Evolutionary conservation across 2,329 filamentous ascomycete species (phyloP).

Genomic region (Aureobasidium sp.): DNA sequence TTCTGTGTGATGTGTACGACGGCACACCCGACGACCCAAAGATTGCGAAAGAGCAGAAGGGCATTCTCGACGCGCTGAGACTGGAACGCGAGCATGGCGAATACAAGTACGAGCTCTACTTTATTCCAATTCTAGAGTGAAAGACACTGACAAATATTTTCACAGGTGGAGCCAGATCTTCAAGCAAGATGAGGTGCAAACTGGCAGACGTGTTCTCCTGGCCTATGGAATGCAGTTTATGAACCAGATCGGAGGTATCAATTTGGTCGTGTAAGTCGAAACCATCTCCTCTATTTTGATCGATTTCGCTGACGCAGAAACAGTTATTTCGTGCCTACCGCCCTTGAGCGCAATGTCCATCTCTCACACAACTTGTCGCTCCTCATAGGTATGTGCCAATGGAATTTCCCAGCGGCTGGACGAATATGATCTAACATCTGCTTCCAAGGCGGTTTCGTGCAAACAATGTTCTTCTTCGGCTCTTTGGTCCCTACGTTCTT

Average conservation of each 20-base stretch:
- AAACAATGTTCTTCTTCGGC: slow-evolving; percentile 35
- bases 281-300: neutral
- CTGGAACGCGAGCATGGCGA: slow-evolving; percentile 33
- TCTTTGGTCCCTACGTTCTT: slow-evolving; percentile 41
- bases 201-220: slow-evolving; percentile 33
- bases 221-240: slow-evolving; percentile 36
- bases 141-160: neutral
- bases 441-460: no score
- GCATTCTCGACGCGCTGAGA: slow-evolving; percentile 32
- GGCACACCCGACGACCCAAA: slow-evolving; percentile 23
- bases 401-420: neutral
- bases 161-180: slow-evolving; percentile 32
- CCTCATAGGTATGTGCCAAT: slow-evolving; percentile 30
- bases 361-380: slow-evolving; percentile 38
- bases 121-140: neutral
- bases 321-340: slow-evolving; percentile 38
- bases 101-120: slow-evolving; percentile 21
- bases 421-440: neutral
- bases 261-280: slow-evolving; percentile 30
- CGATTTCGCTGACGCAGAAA: neutral
- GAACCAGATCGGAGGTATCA: slow-evolving; percentile 35
- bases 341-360: slow-evolving; percentile 42
- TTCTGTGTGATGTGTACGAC: slow-evolving; percentile 30
- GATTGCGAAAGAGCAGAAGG: slow-evolving; percentile 26
- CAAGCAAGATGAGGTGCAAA: slow-evolving; percentile 35